These are phyloP conservation scores for Setaria italica DNA, from an alignment of 202 grass and related monocot species.

Conservation along the genomic window DNA sequence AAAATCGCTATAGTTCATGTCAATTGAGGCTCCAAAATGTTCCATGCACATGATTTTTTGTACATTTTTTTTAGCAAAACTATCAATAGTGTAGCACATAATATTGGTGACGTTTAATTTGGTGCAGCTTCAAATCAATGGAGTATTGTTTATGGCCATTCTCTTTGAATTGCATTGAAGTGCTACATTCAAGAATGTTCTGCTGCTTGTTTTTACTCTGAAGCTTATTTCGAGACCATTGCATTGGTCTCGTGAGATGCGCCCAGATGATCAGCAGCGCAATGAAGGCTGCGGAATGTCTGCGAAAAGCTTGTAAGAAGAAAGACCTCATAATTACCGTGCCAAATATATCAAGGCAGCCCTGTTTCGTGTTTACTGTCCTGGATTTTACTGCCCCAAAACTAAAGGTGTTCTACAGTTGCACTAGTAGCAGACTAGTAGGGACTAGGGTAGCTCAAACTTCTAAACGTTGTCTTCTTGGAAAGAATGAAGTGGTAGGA, in stretches of 20 bases:
- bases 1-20: neutral
- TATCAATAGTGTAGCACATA: neutral
- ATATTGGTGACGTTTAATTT: neutral
- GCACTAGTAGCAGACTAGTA: constrained; percentile 3
- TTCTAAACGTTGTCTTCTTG: constrained; percentile 44
- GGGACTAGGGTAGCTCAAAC: constrained; percentile 41
- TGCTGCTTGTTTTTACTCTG: neutral
- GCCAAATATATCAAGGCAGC: constrained; percentile 16
- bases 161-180: neutral
- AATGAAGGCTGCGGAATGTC: constrained; percentile 28
- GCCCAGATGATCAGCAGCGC: neutral
- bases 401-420: constrained; percentile 34
- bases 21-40: neutral
- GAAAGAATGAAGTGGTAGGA: constrained; percentile 40
- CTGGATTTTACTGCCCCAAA: constrained; percentile 36
- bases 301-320: constrained; percentile 31
- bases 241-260: constrained; percentile 22
- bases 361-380: constrained; percentile 26
- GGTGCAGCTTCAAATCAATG: neutral
- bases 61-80: neutral
- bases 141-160: neutral
- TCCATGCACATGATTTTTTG: neutral
- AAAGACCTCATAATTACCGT: constrained; percentile 30
- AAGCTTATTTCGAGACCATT: neutral
- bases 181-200: constrained; percentile 32